These are phyloP conservation scores for Alloascoidea hylecoeti DNA, from an alignment of 805 yeast genomes.

Conservation along the genomic window DNA sequence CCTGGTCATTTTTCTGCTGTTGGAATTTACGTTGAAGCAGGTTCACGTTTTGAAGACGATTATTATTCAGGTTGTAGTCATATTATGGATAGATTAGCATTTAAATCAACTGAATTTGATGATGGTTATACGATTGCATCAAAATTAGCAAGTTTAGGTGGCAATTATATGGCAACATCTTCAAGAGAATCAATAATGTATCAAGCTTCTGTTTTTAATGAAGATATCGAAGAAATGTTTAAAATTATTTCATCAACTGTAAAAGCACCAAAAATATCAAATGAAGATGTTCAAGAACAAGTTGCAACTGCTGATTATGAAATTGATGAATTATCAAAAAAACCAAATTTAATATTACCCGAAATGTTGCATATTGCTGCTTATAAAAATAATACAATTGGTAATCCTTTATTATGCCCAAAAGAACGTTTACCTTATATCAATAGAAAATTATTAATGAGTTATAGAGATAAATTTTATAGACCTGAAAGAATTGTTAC, in stretches of 20 bases:
- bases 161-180: conserved; percentile 86
- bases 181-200: conserved; percentile 86
- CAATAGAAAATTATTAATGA: conserved; percentile 32
- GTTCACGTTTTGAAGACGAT: conserved; percentile 67
- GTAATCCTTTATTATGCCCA: conserved; percentile 79
- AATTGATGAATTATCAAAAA: conserved; percentile 65
- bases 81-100: conserved; percentile 75
- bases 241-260: conserved; percentile 68
- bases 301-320: conserved; percentile 66
- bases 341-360: conserved; percentile 77
- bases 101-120: conserved; percentile 17
- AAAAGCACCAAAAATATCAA: conserved; percentile 49
- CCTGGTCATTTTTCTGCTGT: conserved; percentile 88
- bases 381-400: conserved; percentile 56
- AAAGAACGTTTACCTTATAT: conserved; percentile 46
- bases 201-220: conserved; percentile 88
- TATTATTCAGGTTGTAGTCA: conserved; percentile 65
- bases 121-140: conserved; percentile 62
- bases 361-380: conserved; percentile 86
- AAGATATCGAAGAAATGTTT: conserved; percentile 70
- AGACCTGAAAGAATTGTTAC: conserved; percentile 74
- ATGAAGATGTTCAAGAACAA: conserved; percentile 63
- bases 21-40: conserved; percentile 84
- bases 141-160: conserved; percentile 69
- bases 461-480: conserved; percentile 53